phyloP scores from a whole-genome alignment of 805 yeast genomes.

The Saccharomycopsis malanga region DNA sequence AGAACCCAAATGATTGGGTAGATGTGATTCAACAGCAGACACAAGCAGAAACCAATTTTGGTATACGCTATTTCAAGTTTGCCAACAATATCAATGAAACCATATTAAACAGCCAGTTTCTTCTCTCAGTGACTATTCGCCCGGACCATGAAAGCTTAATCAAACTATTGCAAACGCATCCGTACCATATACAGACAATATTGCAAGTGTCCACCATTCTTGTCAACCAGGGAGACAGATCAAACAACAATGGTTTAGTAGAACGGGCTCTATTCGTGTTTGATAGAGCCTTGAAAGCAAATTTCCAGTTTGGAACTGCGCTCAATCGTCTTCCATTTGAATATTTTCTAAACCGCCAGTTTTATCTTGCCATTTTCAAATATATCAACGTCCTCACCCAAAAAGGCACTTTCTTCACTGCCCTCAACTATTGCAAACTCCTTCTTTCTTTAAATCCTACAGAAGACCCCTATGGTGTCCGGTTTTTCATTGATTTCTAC shows the following conservation, averaged over 20 bases:
- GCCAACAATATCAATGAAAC: conserved; percentile 32
- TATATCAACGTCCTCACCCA: conserved; percentile 65
- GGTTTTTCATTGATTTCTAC: conserved; percentile 77
- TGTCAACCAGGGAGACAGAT: conserved; percentile 68
- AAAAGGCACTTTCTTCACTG: conserved; percentile 71
- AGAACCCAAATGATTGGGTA: conserved; percentile 32
- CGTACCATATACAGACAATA: conserved; percentile 74
- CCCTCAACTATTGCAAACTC: conserved; percentile 66
- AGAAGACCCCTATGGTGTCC: conserved; percentile 78
- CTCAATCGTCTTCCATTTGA: conserved; percentile 70
- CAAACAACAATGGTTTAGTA: conserved; percentile 63
- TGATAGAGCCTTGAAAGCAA: conserved; percentile 62
- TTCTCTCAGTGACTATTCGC: conserved; percentile 57
- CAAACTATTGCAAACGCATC: conserved; percentile 46
- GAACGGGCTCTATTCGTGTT: conserved; percentile 75
- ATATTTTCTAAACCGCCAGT: conserved; percentile 65
- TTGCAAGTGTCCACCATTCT: conserved; percentile 70
- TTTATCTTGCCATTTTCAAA: conserved; percentile 66
- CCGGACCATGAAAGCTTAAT: conserved; percentile 76
- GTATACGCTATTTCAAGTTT: conserved; percentile 54
- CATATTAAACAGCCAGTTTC: conserved; percentile 41
- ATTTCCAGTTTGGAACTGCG: conserved; percentile 47
- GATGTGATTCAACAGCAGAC: conserved; percentile 40
- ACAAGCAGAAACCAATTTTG: conserved; percentile 32
- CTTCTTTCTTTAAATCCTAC: conserved; percentile 64